A percentile compares a stretch with the other conserved stretches of the same genome.
Conservation (phyloP, 2,329 filamentous ascomycete genomes). For the Alternaria viburni region DNA sequence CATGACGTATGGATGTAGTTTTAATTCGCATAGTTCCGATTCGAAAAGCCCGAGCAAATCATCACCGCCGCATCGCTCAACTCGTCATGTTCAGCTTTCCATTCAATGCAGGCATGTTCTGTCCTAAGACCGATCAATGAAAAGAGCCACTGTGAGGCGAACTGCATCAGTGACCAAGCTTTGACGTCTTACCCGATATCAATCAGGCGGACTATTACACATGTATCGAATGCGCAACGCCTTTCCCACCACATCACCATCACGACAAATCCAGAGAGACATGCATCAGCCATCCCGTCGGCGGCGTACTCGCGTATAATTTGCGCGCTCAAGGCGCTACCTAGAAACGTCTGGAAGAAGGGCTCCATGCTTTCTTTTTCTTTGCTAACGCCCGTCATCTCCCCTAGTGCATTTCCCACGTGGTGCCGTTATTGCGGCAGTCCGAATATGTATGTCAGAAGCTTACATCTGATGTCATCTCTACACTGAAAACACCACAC, state of each 20-base stretch:
- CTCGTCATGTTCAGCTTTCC: not conserved
- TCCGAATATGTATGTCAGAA: not conserved
- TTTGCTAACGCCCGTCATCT: not conserved
- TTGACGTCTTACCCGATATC: not conserved
- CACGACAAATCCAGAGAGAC: not conserved
- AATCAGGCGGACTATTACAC: not conserved
- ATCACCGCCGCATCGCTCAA: not conserved
- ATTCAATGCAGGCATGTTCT: not conserved
- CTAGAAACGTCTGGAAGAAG: not conserved
- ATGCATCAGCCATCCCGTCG: not conserved
- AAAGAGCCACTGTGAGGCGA: not conserved
- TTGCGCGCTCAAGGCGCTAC: not conserved
- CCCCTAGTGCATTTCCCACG: not conserved
- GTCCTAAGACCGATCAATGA: fast-evolving
- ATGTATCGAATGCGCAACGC: not conserved
- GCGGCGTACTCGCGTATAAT: not conserved
- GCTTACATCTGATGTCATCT: too few relatives aligned
- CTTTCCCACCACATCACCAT: not conserved
- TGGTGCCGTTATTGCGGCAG: not conserved
- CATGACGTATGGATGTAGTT: not conserved
- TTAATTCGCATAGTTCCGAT: not conserved
- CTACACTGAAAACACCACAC: not conserved
- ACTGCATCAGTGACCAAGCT: not conserved
- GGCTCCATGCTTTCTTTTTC: not conserved
- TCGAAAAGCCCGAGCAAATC: not conserved